Base-by-base conservation (phyloP, 163 green algal genomes). In the Smithsoniella earleae region DNA sequence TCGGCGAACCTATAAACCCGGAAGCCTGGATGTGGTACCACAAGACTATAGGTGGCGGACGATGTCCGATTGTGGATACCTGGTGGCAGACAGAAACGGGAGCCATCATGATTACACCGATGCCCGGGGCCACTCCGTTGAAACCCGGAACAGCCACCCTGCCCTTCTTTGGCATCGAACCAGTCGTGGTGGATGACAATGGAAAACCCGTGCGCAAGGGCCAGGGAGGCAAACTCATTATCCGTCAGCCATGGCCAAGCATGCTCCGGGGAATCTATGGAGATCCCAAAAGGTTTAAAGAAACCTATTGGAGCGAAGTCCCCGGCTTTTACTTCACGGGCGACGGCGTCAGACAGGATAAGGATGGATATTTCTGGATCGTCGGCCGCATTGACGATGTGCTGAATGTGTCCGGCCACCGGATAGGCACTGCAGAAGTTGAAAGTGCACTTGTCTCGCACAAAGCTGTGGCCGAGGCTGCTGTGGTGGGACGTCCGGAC, bases 71-170 rank as follows among this genome's bases (percentile, higher is more conserved):
- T 46, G 82, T 91, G n/a, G 89, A 95, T 82, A 95, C 89, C 2
- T 95, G 86, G 85, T 95, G 88, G 87, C 74, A 95, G 79, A 94
- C 88, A 2, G 89, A 94, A 82, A 94, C 89, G 54, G 89, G 82
- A 22, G 81, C 62, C 1, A 78, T 86, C 80, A 86, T 94, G 82
- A 88, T 95, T 73, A 87, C 80, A 2, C 82, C 83, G 6, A 79
- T 96, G 62, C 89, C 89, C 6, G 87, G 84, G 10, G 87, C 81
- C 25, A 88, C 76, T 66, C 66, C 78, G 30, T 66, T 82, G 73
- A 91, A 90, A 74, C 88, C 89, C 2, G 89, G 89, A 30, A 89
- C 79, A 6, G 89, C 89, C 13, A 87, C 84, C 2, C 74, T 93
- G 25, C 89, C 89, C 31, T 95, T 95, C 82, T 94, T 95, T 55